Base-by-base conservation (phyloP, 2,329 filamentous ascomycete genomes). In the Beauveria brongniartii region DNA sequence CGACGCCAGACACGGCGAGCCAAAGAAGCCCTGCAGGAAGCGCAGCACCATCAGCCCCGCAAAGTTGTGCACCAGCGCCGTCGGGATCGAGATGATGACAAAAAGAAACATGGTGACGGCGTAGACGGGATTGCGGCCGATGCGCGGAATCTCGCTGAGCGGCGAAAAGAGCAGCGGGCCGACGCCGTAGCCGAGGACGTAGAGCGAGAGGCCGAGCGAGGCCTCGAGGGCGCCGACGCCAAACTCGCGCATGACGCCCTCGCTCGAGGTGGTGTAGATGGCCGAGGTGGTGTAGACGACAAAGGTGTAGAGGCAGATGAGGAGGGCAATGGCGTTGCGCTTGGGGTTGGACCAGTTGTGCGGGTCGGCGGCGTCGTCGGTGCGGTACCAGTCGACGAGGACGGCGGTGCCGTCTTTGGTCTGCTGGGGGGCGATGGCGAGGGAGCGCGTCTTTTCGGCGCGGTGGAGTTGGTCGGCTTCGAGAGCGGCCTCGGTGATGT, bases 121-220 rank as follows among this genome's bases (percentile, higher is more conserved):
- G 71, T 91, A 91, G 6, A 87, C 81, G 0, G 83, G 82, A 66
- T 86, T 90, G 7, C 88, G 79, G 2, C 88, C 88, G 55, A 90
- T 80, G 51, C 78, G 69, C 0, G 87, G 85, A 24, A 90, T 82
- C 72, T 91, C 88, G 54, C 78, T 82, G 47, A 90, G 71, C 0
- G 88, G 88, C 0, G 84, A 84, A 72, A 84, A 89, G 26, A 90
- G 63, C 28, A 90, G 71, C 1, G 87, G 86, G 0, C 86, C 87
- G 18, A 85, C 72, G 14, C 86, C 85, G 63, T 85, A 85, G 1
- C 83, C 85, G 0, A 87, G 72, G 1, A 88, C 84, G 67, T 87
- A 88, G 62, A 88, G 77, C 0, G 83, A 79, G 5, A 88, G 75
- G 0, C 83, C 84, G 0, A 88, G 74, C 0, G 80, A 80, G 2